Evolutionary conservation across 1,284 basidiomycete genomes (phyloP).

Genomic region (Xerocomus minutiporus): DNA sequence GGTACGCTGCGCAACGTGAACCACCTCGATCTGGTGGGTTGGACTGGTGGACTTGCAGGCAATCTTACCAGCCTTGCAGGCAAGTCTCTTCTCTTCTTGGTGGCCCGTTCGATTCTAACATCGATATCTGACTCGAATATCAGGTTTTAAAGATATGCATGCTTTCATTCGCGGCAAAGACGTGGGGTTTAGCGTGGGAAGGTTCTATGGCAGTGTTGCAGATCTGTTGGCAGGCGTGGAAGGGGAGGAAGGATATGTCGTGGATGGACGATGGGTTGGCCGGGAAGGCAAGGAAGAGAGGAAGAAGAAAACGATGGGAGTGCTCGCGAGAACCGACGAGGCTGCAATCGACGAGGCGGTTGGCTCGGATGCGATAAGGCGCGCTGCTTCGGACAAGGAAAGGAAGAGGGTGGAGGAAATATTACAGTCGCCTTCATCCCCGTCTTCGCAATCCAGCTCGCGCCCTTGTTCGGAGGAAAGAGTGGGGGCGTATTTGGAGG

Average conservation of each 20-base stretch:
- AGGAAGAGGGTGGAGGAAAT: conserved; percentile 27
- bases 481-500: background rate
- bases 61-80: conserved; percentile 56
- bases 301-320: conserved; percentile 6
- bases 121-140: background rate
- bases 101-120: background rate
- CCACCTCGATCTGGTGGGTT: conserved; percentile 86
- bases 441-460: conserved; percentile 1
- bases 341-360: conserved; percentile 1
- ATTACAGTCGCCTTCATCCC: conserved; percentile 11
- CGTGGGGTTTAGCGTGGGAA: conserved; percentile 84
- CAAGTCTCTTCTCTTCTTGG: background rate
- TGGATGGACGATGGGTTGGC: conserved; percentile 22
- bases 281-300: conserved; percentile 15
- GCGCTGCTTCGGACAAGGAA: conserved; percentile 24
- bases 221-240: conserved; percentile 70
- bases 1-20: conserved; percentile 89
- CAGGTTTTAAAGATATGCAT: conserved; percentile 44
- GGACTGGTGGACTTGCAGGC: conserved; percentile 65
- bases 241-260: conserved; percentile 41
- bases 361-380: conserved; percentile 5
- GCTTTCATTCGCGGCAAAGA: conserved; percentile 83
- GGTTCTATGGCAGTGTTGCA: conserved; percentile 81
- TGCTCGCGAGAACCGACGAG: conserved; percentile 2
- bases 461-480: conserved; percentile 4